A percentile compares a stretch with the other conserved stretches of the same genome.
phyloP scores from a whole-genome alignment of 1,284 basidiomycete genomes.

The Pholiota adiposa region DNA sequence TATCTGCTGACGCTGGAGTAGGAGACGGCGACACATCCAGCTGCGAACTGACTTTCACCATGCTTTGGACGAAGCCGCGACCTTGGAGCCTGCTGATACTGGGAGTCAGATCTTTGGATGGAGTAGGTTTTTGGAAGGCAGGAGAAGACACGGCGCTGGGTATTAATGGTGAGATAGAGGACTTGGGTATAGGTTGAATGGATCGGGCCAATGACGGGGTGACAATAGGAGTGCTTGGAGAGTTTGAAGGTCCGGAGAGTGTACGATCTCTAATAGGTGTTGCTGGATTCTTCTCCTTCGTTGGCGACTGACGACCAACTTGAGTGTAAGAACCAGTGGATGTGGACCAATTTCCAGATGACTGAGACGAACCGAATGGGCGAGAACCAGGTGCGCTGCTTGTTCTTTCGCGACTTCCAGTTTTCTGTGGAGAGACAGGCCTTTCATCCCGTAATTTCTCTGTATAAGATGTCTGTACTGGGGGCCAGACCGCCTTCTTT shows the following conservation, averaged over 20 bases:
- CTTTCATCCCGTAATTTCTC: slow-evolving; percentile 26
- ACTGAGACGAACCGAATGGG: slow-evolving; percentile 25
- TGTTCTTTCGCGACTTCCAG: slow-evolving; percentile 43
- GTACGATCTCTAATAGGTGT: slow-evolving; percentile 25
- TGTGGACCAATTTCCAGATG: slow-evolving; percentile 17
- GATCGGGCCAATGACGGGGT: slow-evolving; percentile 58
- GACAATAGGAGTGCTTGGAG: slow-evolving; percentile 21
- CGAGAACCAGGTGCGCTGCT: slow-evolving; percentile 40
- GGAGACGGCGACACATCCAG: slow-evolving; percentile 42
- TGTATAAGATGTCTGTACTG: slow-evolving; percentile 12
- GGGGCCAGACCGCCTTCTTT: slow-evolving; percentile 25
- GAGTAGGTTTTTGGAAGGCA: slow-evolving; percentile 59
- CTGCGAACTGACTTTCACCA: slow-evolving; percentile 69
- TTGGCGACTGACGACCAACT: slow-evolving; percentile 20
- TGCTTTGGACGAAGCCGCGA: slow-evolving; percentile 80
- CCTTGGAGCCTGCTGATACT: slow-evolving; percentile 82
- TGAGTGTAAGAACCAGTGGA: slow-evolving; percentile 12
- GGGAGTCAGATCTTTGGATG: slow-evolving; percentile 74
- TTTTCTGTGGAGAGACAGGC: slow-evolving; percentile 35
- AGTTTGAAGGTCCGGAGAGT: slow-evolving; percentile 22
- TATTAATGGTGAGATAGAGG: slow-evolving; percentile 50
- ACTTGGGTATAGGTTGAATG: slow-evolving; percentile 54
- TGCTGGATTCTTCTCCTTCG: slow-evolving; percentile 12
- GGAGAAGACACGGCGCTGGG: slow-evolving; percentile 52
- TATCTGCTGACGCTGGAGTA: slow-evolving; percentile 38